Base-by-base conservation (phyloP, 805 yeast species). In the Candida multigemmis region DNA sequence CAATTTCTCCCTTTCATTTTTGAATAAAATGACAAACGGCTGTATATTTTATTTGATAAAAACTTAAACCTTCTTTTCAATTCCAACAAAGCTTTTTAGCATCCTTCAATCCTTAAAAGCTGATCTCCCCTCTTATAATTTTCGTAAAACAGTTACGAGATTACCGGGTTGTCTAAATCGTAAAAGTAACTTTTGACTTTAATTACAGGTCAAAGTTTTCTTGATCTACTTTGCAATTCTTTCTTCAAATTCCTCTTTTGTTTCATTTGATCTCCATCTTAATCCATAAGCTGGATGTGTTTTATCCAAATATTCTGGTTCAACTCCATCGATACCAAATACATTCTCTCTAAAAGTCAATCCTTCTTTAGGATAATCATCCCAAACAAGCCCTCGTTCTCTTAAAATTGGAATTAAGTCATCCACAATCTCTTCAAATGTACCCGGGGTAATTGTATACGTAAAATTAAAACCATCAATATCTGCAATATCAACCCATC, bases 401-500 rank as follows among this genome's bases (percentile, higher is more conserved):
- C 49, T 49, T 23, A 62, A 41, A 27, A 50, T 65, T 5, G 67
- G 66, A 13, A 62, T 40, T 14, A 62, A 32, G 10, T 37, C 33
- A 9, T 59, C 53, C 9, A 58, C 59, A 25, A 61, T 34, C 18
- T 63, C 66, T 30, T 50, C 56, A 25, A 50, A 48, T 5, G 56
- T 35, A 4, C 50, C 57, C 12, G 62, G 65, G 12, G 46, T 37
- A 5, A 56, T 41, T 1, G 65, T 53, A 30, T 58, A 53, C 4
- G 55, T 51, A 28, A 63, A 40, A 31, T 63, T 63, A 39, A 62
- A 60, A 1, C 69, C 69, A 36, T 63, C 70, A 12, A 63, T 48
- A 14, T 56, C 66, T 14, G 58, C 46, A 12, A 48, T 42, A 10
- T 53, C 52, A 3, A 54, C 57, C 56, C 63, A 63, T 22, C 41